Evolutionary conservation across 495 filamentous ascomycete species (phyloP).

Genomic region (Recurvomyces mirabilis): DNA sequence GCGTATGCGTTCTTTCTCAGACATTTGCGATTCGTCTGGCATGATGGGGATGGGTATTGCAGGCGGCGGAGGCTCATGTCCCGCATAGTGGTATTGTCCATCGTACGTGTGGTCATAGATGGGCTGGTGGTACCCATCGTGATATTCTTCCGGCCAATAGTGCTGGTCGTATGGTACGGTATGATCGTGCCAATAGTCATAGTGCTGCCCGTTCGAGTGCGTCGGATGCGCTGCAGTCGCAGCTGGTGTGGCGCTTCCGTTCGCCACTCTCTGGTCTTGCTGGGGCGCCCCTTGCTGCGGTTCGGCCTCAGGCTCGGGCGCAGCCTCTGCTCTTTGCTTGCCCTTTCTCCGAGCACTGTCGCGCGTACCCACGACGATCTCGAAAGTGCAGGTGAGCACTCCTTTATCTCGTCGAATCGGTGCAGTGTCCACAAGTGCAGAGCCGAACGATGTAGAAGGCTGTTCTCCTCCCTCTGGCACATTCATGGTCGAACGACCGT

Average conservation of each 20-base stretch:
- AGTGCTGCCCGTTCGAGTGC: not conserved
- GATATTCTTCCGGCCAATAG: not conserved
- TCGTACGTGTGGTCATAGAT: not conserved
- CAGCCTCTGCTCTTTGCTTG: slow-evolving; percentile 32
- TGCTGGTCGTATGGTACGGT: not conserved
- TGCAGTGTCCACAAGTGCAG: slow-evolving; percentile 80
- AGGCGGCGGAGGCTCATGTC: slow-evolving; percentile 8
- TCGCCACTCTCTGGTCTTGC: not conserved
- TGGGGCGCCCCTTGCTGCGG: not conserved
- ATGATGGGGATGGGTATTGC: slow-evolving; percentile 12
- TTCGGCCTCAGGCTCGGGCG: slow-evolving; percentile 19
- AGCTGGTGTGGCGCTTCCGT: not conserved
- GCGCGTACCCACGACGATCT: slow-evolving; percentile 76
- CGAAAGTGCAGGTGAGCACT: slow-evolving; percentile 70
- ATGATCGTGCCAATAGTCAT: not conserved
- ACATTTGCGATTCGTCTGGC: slow-evolving; percentile 20
- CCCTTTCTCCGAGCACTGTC: slow-evolving; percentile 58
- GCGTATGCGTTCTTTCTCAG: slow-evolving; percentile 32
- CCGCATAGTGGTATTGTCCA: not conserved
- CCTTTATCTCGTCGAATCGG: slow-evolving; percentile 76
- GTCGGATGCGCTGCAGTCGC: not conserved
- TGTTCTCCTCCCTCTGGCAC: slow-evolving; percentile 31
- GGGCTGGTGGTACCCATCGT: not conserved
- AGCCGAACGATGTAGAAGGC: slow-evolving; percentile 45
- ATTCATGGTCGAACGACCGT: slow-evolving; percentile 21